These are phyloP conservation scores for Angomonas desouzai DNA, from an alignment of 208 protist genomes.

Conservation along the genomic window DNA sequence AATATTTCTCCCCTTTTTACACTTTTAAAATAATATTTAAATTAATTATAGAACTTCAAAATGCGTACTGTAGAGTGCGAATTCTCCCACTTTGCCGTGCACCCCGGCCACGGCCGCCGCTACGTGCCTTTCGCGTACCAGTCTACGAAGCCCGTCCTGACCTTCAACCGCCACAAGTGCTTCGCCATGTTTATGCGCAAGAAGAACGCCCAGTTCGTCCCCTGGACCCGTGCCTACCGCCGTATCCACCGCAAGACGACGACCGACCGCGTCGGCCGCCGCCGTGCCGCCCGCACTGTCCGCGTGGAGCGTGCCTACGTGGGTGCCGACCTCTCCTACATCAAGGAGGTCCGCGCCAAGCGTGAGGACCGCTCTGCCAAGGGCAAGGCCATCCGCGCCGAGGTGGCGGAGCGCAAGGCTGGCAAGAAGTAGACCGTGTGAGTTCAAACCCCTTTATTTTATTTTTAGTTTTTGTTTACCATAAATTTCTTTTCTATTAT, in stretches of 20 bases:
- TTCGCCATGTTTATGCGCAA: conserved; percentile 91
- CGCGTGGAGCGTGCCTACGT: conserved; percentile 78
- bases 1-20: too few species aligned
- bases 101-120: conserved; percentile 91
- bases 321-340: conserved; percentile 87
- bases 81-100: conserved; percentile 92
- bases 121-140: conserved; percentile 92
- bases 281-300: conserved; percentile 75
- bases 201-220: conserved; percentile 93
- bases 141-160: conserved; percentile 93
- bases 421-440: conserved; percentile 81
- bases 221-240: conserved; percentile 92
- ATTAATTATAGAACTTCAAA: conserved; percentile 25
- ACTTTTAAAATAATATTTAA: too few species aligned
- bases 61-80: conserved; percentile 92
- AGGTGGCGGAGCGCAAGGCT: conserved; percentile 88
- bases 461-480: conserved; percentile 19
- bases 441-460: conserved; percentile 12
- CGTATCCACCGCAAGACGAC: conserved; percentile 91
- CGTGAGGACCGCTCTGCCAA: conserved; percentile 87
- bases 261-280: conserved; percentile 76
- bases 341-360: conserved; percentile 83
- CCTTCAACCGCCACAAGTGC: conserved; percentile 89
- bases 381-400: conserved; percentile 83
- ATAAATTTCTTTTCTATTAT: too few species aligned